Percentiles rank a stretch among this genome's conserved stretches.
phyloP scores from a whole-genome alignment of 805 yeast species.

The Candida alai region DNA sequence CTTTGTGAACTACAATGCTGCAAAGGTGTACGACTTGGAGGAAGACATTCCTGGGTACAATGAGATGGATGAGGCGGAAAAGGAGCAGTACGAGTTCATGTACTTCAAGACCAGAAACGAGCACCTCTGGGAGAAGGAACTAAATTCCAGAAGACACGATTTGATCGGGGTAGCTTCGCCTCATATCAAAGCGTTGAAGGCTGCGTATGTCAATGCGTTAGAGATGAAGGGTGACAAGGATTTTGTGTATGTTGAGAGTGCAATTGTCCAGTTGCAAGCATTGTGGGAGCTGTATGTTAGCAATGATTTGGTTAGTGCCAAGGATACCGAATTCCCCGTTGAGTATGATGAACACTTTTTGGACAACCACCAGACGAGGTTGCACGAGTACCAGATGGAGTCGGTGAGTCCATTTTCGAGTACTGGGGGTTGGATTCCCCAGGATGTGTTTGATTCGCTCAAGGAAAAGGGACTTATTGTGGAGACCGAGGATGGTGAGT shows the following conservation, averaged over 20 bases:
- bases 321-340: conserved; percentile 52
- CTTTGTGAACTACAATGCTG: conserved; percentile 84
- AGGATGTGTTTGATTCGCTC: conserved; percentile 78
- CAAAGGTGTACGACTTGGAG: conserved; percentile 71
- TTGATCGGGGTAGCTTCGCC: conserved; percentile 79
- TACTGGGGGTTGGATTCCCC: conserved; percentile 95
- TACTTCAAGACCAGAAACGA: conserved; percentile 88
- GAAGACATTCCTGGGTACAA: conserved; percentile 73
- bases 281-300: conserved; percentile 67
- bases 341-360: conserved; percentile 55
- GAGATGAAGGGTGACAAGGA: conserved; percentile 58
- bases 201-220: conserved; percentile 58
- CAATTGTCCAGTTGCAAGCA: conserved; percentile 59
- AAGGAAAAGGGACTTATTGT: conserved; percentile 64
- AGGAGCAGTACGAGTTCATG: conserved; percentile 81
- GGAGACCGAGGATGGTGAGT: conserved; percentile 47
- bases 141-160: conserved; percentile 60
- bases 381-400: conserved; percentile 66
- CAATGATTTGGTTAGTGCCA: conserved; percentile 49
- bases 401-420: conserved; percentile 79
- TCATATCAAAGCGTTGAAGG: conserved; percentile 71
- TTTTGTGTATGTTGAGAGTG: conserved; percentile 60
- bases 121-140: conserved; percentile 76
- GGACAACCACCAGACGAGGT: conserved; percentile 51
- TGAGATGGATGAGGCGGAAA: conserved; percentile 63